These are phyloP conservation scores for Starmerella gropengiesseri DNA, from an alignment of 805 yeast genomes.

Conservation along the genomic window DNA sequence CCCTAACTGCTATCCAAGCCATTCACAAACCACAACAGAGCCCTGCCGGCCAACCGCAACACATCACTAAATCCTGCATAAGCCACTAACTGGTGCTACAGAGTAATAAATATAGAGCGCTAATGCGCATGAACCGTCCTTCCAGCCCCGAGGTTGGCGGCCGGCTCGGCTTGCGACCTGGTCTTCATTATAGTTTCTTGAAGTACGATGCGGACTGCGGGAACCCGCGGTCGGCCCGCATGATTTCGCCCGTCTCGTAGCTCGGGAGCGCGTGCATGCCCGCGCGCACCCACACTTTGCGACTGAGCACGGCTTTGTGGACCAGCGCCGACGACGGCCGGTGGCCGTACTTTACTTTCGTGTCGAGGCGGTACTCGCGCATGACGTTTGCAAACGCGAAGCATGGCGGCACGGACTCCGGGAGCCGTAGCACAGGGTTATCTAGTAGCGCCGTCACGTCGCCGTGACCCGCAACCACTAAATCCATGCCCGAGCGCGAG, in stretches of 20 bases:
- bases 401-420: slow-evolving; percentile 42
- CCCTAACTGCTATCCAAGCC: no score
- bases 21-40: no score
- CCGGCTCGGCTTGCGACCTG: no score
- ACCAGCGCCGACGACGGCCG: slow-evolving; percentile 16
- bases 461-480: slow-evolving; percentile 21
- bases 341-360: slow-evolving; percentile 25
- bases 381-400: slow-evolving; percentile 47
- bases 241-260: slow-evolving; percentile 24
- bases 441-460: slow-evolving; percentile 15
- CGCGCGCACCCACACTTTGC: slow-evolving; percentile 20
- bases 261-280: slow-evolving; percentile 23
- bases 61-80: no score
- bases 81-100: no score
- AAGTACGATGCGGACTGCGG: slow-evolving; percentile 20
- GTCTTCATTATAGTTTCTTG: background rate
- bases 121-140: no score
- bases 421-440: slow-evolving; percentile 33
- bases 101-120: no score
- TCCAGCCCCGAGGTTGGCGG: no score
- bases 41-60: no score
- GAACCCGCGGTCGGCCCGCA: slow-evolving; percentile 14
- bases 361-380: slow-evolving; percentile 35
- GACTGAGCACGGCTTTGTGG: slow-evolving; percentile 18
- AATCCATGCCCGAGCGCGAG: slow-evolving; percentile 3